Evolutionary conservation across 495 filamentous ascomycete species (phyloP).

Genomic region (Cenococcum geophilum): DNA sequence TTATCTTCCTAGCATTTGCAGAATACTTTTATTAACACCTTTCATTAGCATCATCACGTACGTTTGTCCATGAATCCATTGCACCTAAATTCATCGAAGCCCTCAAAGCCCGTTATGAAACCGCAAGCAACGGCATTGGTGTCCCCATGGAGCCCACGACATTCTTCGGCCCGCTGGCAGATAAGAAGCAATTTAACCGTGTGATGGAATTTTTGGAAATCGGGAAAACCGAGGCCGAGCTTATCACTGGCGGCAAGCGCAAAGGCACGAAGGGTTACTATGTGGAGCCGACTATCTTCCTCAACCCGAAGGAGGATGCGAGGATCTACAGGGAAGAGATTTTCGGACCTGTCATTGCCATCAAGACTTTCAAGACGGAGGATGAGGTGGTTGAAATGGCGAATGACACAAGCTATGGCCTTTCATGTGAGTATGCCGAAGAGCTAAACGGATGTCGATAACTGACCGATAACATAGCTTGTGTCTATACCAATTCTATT

Average conservation of each 20-base stretch:
- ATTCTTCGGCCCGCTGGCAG: conserved; percentile 35
- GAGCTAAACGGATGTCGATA: background rate
- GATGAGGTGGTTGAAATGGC: conserved; percentile 47
- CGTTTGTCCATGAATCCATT: conserved; percentile 35
- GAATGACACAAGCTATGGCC: conserved; percentile 41
- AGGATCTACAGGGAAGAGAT: conserved; percentile 49
- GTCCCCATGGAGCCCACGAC: conserved; percentile 28
- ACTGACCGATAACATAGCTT: conserved; percentile 9
- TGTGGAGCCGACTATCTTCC: conserved; percentile 47
- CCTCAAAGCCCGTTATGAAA: conserved; percentile 34
- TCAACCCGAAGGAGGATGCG: conserved; percentile 41
- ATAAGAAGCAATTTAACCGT: conserved; percentile 37
- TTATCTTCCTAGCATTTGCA: background rate
- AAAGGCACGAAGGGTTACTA: conserved; percentile 40
- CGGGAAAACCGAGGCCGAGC: conserved; percentile 32
- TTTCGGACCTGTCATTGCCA: conserved; percentile 48
- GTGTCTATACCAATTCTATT: conserved; percentile 49
- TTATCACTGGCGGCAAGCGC: conserved; percentile 30
- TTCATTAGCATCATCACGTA: conserved; percentile 27
- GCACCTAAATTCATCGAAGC: conserved; percentile 35
- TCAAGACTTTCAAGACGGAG: conserved; percentile 50
- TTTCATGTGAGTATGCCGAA: conserved; percentile 16
- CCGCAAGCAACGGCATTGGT: conserved; percentile 30
- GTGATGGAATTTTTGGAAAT: conserved; percentile 35
- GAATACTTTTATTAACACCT: background rate